Base-by-base conservation (phyloP, 148 eudicot genomes). In the Diospyros lotus region DNA sequence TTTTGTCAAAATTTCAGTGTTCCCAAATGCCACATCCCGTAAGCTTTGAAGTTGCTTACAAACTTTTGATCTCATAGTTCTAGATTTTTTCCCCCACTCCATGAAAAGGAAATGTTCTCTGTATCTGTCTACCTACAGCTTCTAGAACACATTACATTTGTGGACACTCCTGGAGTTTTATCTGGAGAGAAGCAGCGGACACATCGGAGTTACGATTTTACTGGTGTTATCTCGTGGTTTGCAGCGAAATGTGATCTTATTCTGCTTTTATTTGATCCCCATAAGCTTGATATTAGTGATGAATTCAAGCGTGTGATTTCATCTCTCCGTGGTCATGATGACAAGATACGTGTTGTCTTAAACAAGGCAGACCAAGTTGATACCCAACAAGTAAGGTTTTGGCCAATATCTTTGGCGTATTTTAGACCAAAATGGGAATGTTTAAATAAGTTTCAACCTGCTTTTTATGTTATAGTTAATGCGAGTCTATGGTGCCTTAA, bases 291-390 rank as follows among this genome's bases (percentile, higher is more conserved):
- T 77, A 89, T 93, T 46, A 93, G 98, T 71, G 98, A 93, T 75
- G 98, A 93, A 65, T 93, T 93, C 74, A 93, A 93, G 85, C 89
- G 97, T 52, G 95, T 93, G 15, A 89, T 93, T 81, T 84, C 96
- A 76, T 90, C 96, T 53, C 54, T 93, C 12, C 92, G 90, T 18
- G 98, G 98, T 67, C 89, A 93, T 75, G 98, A 93, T 78, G 98
- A 93, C 69, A 93, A 93, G 74, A 91, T 93, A 61, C 96, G 97
- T 45, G 97, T 93, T 66, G 97, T 93, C 55, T 82, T 93, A n/a
- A 93, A 93, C 80, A 93, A 93, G 66, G 98, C 98, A 58, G 98
- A 93, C 71, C 97, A 93, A 91, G 93, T 93, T 71, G 97, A 93
- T 78, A 93, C 98, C 65, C 98, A 93, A 64, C 97, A 93, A 78